Evolutionary conservation across 305 asterid species (phyloP), one percentile per base, ranked within the genome.

Genomic region (Ilex paraguariensis): DNA sequence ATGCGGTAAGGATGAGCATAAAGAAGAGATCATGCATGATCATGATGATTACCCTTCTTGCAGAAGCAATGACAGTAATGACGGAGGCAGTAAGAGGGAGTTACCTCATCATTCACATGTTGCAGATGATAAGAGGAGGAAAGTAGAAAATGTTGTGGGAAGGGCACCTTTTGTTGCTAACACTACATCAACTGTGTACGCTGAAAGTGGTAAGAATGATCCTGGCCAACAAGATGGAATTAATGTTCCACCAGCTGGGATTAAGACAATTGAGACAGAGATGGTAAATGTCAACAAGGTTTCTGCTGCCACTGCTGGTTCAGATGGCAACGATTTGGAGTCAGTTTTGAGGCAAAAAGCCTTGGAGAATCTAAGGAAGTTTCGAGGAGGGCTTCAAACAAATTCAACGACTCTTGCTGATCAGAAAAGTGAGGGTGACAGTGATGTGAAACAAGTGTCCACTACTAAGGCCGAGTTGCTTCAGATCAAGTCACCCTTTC

Each of bases 321-420:
- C 64, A 50, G 86, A 62, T 39, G 77, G 74, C 63, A 81, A 72
- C 57, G 83, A 72, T 75, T 73, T 82, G 36, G 98, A 92, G 81
- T 68, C 71, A 28, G 69, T 81, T 63, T 75, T 92, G 84, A 86
- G 97, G 86, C 86, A 81, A 70, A 90, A 79, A 75, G 98, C 98
- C n/a, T 68, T 92, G 67, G 96, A 92, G 73, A 92, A 87, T 75
- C 75, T 92, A 52, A 77, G 71, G 79, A 90, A 79, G 77, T 92
- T 84, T 61, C 70, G 70, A 57, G 81, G 73, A 56, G 80, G 70
- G 53, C 57, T 49, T 68, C 82, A 78, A 70, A 65, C 57, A 28
- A 59, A 65, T 50, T 61, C 53, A 11, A 72, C 56, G 57, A 61
- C 74, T 60, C 61, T 61, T 65, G 48, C 33, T n/a, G 10, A 55